A percentile compares a stretch with the other conserved stretches of the same genome.
These are phyloP conservation scores for Mucor mucedo DNA, from an alignment of 371 early-diverging fungal species.

Conservation along the genomic window DNA sequence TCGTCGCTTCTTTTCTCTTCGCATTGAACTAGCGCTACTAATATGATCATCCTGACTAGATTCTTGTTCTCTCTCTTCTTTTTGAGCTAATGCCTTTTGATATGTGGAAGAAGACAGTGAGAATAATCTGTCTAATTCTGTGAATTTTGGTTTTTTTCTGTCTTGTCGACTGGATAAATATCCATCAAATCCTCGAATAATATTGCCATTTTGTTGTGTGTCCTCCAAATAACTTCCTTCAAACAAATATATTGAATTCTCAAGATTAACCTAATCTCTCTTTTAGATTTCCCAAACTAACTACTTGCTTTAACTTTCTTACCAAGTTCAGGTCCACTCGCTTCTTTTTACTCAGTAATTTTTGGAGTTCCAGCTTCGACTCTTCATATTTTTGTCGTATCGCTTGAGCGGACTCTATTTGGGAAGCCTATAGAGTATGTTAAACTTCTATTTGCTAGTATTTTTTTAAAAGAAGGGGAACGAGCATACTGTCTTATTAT, in stretches of 20 bases:
- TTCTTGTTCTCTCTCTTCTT: constrained; percentile 58
- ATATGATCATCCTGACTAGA: constrained; percentile 60
- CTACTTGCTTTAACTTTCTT: constrained; percentile 4
- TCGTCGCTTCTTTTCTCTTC: constrained; percentile 47
- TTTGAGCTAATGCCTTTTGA: constrained; percentile 63
- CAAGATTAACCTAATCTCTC: constrained; percentile 55
- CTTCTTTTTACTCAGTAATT: constrained; percentile 60
- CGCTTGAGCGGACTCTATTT: constrained; percentile 38
- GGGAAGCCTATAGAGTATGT: not conserved
- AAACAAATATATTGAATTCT: constrained; percentile 75
- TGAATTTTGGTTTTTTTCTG: constrained; percentile 60
- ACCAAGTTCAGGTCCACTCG: constrained; percentile 65
- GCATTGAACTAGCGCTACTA: constrained; percentile 20
- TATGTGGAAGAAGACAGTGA: constrained; percentile 68
- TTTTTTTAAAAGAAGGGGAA: too few species aligned
- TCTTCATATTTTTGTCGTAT: constrained; percentile 64
- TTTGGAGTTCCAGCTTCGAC: constrained; percentile 59
- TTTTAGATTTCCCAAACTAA: not conserved
- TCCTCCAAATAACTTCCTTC: constrained; percentile 85
- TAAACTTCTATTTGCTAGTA: too few species aligned
- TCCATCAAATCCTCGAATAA: constrained; percentile 82
- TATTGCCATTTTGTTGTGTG: constrained; percentile 77
- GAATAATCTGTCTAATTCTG: constrained; percentile 65
- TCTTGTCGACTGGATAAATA: constrained; percentile 63
- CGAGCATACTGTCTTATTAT: too few species aligned